Conservation (phyloP, 1,284 basidiomycete genomes). For the Cutaneotrichosporon cutaneum region DNA sequence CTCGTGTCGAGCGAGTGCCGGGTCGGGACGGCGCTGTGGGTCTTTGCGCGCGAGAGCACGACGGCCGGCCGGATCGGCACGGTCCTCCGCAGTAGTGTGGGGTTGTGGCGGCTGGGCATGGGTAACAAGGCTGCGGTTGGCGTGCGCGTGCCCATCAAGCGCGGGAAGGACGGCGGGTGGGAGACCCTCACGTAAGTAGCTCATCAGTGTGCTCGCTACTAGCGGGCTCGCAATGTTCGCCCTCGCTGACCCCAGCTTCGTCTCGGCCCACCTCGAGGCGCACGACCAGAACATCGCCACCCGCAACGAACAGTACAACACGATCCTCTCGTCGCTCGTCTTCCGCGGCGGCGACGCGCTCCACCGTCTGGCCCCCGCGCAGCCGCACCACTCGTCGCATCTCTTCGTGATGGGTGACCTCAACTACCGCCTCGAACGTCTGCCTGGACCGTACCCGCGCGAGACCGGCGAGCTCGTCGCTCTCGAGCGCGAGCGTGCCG, state of each 20-base stretch:
- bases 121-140: slow-evolving; percentile 96
- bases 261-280: slow-evolving; percentile 84
- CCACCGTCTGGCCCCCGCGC: slow-evolving; percentile 54
- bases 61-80: slow-evolving; percentile 38
- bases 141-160: slow-evolving; percentile 69
- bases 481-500: slow-evolving; percentile 61
- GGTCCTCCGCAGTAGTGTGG: slow-evolving; percentile 33
- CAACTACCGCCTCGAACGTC: slow-evolving; percentile 76
- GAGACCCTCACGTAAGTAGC: slow-evolving; percentile 76
- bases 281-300: slow-evolving; percentile 69
- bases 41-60: slow-evolving; percentile 48
- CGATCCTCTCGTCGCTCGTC: slow-evolving; percentile 75
- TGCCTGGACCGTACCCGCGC: slow-evolving; percentile 52
- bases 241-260: slow-evolving; percentile 64
- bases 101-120: slow-evolving; percentile 61
- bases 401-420: slow-evolving; percentile 85
- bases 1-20: slow-evolving; percentile 44
- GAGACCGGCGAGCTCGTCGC: slow-evolving; percentile 48
- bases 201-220: too few relatives aligned
- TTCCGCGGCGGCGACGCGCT: slow-evolving; percentile 61
- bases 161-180: slow-evolving; percentile 59
- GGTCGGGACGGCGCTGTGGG: slow-evolving; percentile 50
- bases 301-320: slow-evolving; percentile 76
- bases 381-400: slow-evolving; percentile 76
- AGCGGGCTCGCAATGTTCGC: too few relatives aligned